A percentile compares a stretch with the other conserved stretches of the same genome.
These are phyloP conservation scores for Daldinia decipiens DNA, from an alignment of 495 filamentous ascomycete species.

Conservation along the genomic window DNA sequence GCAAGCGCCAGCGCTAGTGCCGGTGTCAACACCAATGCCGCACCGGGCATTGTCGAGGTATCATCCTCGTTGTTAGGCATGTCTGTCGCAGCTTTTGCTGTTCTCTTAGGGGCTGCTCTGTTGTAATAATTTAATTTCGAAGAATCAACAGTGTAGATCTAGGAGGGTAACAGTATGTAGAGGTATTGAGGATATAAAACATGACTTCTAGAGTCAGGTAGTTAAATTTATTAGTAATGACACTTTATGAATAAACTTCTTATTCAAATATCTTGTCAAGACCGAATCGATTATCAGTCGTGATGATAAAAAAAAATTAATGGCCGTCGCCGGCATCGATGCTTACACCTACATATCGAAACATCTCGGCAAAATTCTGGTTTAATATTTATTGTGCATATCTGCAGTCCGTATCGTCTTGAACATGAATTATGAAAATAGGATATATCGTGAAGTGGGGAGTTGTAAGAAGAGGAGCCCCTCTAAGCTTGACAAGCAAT, in stretches of 20 bases:
- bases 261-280: neutral
- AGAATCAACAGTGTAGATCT: neutral
- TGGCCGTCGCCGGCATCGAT: too few relatives aligned
- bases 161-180: neutral
- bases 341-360: too few relatives aligned
- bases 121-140: slow-evolving; percentile 20
- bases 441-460: neutral
- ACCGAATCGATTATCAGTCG: neutral
- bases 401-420: neutral
- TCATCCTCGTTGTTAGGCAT: slow-evolving; percentile 30
- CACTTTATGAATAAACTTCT: neutral
- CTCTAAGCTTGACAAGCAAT: slow-evolving; percentile 24
- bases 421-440: neutral
- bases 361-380: too few relatives aligned
- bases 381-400: neutral
- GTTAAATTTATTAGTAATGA: slow-evolving; percentile 7
- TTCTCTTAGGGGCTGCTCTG: slow-evolving; percentile 30
- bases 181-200: slow-evolving; percentile 7
- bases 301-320: neutral
- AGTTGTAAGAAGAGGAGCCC: slow-evolving; percentile 2
- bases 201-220: neutral
- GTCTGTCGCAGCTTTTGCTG: slow-evolving; percentile 21
- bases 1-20: neutral
- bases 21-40: slow-evolving; percentile 11
- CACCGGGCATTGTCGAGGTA: slow-evolving; percentile 16